phyloP scores from a whole-genome alignment of 2,329 filamentous ascomycete species.

The Sporothrix pallida region DNA sequence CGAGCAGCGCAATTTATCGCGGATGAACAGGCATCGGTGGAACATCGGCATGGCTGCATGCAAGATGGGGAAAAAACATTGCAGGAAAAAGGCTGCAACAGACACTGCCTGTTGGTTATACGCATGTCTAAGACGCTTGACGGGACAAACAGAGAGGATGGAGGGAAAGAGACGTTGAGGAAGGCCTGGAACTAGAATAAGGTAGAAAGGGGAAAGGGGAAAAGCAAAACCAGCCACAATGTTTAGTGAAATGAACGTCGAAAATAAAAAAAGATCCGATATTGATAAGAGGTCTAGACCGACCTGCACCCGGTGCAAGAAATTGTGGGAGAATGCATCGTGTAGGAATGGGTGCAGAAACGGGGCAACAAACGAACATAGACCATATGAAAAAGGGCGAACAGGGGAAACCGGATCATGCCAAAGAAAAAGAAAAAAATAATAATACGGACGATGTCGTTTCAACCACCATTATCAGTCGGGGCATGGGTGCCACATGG shows the following conservation, averaged over 20 bases:
- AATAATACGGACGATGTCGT: neutral
- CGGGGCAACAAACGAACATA: neutral
- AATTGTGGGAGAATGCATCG: neutral
- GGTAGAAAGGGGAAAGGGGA: neutral
- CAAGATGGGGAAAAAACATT: neutral
- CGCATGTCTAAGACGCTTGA: neutral
- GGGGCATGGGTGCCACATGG: neutral
- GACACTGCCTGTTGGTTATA: neutral
- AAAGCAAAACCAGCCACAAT: too few relatives aligned
- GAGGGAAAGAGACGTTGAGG: neutral
- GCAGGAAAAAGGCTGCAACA: neutral
- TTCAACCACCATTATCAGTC: neutral
- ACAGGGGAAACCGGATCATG: neutral
- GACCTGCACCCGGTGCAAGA: neutral
- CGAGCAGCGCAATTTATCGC: conserved; percentile 28
- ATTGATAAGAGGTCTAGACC: neutral
- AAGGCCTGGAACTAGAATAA: neutral
- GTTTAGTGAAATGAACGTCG: neutral
- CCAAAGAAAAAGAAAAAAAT: neutral
- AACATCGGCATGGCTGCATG: neutral
- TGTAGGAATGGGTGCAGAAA: neutral
- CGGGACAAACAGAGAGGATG: neutral
- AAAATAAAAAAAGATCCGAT: neutral
- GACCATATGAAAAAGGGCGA: neutral
- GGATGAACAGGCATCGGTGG: conserved; percentile 28